phyloP scores from a whole-genome alignment of 768 basidiomycete species.

The Lactarius hengduanensis region DNA sequence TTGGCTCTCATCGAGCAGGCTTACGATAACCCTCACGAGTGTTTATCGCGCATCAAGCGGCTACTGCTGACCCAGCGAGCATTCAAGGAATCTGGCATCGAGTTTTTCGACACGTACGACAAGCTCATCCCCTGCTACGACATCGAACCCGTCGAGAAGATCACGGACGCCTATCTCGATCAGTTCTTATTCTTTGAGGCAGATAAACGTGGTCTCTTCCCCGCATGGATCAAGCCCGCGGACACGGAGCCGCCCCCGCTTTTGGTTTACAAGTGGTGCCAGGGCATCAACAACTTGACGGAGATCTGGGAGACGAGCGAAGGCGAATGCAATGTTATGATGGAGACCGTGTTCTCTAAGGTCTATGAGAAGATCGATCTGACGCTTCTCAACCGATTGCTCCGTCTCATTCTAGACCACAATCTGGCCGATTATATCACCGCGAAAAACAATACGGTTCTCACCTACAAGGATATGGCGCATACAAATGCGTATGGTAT shows the following conservation, averaged over 20 bases:
- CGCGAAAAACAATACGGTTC: conserved; percentile 94
- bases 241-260: conserved; percentile 95
- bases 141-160: conserved; percentile 99
- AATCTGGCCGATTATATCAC: conserved; percentile 99
- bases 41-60: conserved; percentile 97
- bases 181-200: conserved; percentile 99
- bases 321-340: conserved; percentile 96
- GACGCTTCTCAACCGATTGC: conserved; percentile 90
- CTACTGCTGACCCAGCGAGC: conserved; percentile 94
- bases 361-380: conserved; percentile 99
- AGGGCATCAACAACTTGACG: conserved; percentile 97
- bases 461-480: conserved; percentile 98
- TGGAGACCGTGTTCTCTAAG: conserved; percentile 97
- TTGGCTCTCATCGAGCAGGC: conserved; percentile 98
- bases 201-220: conserved; percentile 97
- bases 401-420: conserved; percentile 96
- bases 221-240: conserved; percentile 98
- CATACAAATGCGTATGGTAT: conserved; percentile 97
- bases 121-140: conserved; percentile 99
- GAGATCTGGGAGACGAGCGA: conserved; percentile 99
- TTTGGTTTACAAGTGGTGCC: conserved; percentile 99
- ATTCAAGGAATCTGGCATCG: conserved; percentile 97
- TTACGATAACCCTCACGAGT: conserved; percentile 99
- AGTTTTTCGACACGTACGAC: conserved; percentile 97
- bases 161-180: conserved; percentile 97